Conservation (phyloP, 768 basidiomycete genomes). For the Pulveroboletus sp. region DNA sequence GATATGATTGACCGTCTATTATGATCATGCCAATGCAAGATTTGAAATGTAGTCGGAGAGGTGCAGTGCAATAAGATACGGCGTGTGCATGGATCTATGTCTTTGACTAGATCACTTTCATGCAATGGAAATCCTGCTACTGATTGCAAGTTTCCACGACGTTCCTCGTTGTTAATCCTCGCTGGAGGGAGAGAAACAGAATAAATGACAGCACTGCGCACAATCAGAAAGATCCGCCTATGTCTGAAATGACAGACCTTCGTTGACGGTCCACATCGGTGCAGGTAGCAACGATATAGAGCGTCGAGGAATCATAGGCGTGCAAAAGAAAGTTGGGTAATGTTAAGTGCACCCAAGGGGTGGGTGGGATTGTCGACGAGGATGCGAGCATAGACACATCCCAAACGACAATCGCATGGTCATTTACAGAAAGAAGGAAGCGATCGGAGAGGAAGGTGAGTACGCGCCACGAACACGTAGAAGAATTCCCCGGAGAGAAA, state of each 20-base stretch:
- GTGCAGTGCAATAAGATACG: conserved; percentile 33
- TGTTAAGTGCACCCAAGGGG: conserved; percentile 11
- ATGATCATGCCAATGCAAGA: conserved; percentile 38
- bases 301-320: conserved; percentile 2
- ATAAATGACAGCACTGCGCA: conserved; percentile 12
- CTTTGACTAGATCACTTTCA: conserved; percentile 26
- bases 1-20: conserved; percentile 21
- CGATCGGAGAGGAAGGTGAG: conserved; percentile 20
- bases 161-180: not conserved
- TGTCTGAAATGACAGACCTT: conserved; percentile 14
- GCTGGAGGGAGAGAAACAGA: conserved; percentile 8
- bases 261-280: not conserved
- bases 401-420: conserved; percentile 14
- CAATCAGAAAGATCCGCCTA: no score
- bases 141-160: not conserved
- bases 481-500: not conserved
- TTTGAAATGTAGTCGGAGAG: conserved; percentile 29
- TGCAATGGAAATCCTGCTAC: conserved; percentile 16
- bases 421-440: conserved; percentile 19
- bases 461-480: conserved; percentile 3
- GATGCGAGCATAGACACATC: not conserved
- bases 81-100: conserved; percentile 33
- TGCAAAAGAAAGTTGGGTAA: conserved; percentile 7
- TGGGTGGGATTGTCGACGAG: not conserved
- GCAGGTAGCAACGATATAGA: conserved; percentile 15